Base-by-base conservation (phyloP, 164 flowering plant species). In the Saururus chinensis region DNA sequence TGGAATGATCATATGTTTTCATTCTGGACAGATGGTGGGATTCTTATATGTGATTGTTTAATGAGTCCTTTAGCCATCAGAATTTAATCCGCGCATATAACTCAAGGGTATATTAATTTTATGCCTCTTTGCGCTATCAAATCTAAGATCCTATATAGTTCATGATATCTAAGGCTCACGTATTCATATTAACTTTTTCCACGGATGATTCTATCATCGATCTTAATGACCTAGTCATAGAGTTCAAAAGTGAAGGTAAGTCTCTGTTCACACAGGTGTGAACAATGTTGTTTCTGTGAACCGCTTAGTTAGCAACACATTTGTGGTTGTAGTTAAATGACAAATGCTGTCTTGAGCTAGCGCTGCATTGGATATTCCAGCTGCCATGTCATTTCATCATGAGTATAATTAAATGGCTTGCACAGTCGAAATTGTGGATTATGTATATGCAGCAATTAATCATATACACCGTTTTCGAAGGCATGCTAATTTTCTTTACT, bases 391-490 rank as follows among this genome's bases (percentile, higher is more conserved):
- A 42, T 82, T 95, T 60, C 93, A 89, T 75, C 95, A 86, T 12
- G 97, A 95, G 67, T 95, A 95, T 79, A 85, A 76, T 67, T 85
- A 93, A 52, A 63, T 79, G 78, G 85, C 92, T 62, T 95, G 97
- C 75, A 84, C 99, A 12, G 60, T 95, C 62, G 99, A 95, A 79
- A 74, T 87, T 59, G 97, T 91, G 64, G 96, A 95, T 69, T 87
- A 91, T 75, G 92, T 95, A 7, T 51, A 75, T 71, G 84, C 81
- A 57, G 99, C 99, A 66, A 81, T 95, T 71, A 84, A 83, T 62
- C 99, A 95, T 67, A 91, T 95, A 70, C 89, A 91, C 73, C 72
- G 71, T 60, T 87, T 91, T 79, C 97, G 97, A 83, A 95, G 99
- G 97, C 71, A 81, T 60, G 75, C 57, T 69, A 9, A 35, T 40